A percentile compares a stretch with the other conserved stretches of the same genome.
Conservation (phyloP, 2,329 filamentous ascomycete species). For the Colletotrichum scovillei region DNA sequence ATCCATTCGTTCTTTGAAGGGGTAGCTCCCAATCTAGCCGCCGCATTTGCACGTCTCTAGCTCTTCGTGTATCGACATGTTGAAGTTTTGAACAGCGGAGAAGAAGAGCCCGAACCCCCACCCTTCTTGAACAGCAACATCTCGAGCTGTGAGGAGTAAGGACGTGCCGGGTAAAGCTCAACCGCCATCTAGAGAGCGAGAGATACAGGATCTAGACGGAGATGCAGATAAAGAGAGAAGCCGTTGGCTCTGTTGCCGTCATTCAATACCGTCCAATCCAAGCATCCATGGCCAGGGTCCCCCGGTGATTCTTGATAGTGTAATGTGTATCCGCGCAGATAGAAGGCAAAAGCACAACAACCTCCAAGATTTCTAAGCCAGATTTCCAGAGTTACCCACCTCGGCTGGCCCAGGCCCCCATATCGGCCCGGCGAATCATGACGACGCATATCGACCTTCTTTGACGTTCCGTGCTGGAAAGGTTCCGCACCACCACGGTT, state of each 20-base stretch:
- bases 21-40: neutral
- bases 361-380: constrained; percentile 29
- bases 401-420: neutral
- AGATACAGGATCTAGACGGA: neutral
- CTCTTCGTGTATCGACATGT: neutral
- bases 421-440: constrained; percentile 20
- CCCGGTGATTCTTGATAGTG: neutral
- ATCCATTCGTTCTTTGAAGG: neutral
- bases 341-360: neutral
- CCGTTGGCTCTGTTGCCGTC: neutral
- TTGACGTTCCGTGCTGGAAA: constrained; percentile 26
- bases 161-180: neutral
- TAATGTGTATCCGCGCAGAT: neutral
- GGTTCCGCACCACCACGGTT: constrained; percentile 13
- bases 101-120: neutral
- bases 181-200: constrained; percentile 18
- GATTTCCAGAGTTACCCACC: constrained; percentile 17
- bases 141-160: neutral
- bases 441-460: constrained; percentile 9
- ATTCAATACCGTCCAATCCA: neutral
- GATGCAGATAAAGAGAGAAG: neutral
- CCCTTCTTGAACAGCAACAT: neutral
- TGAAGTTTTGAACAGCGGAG: neutral
- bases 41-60: neutral
- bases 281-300: neutral